Evolutionary conservation across 768 basidiomycete genomes (phyloP).

Genomic region (Calocera cornea): DNA sequence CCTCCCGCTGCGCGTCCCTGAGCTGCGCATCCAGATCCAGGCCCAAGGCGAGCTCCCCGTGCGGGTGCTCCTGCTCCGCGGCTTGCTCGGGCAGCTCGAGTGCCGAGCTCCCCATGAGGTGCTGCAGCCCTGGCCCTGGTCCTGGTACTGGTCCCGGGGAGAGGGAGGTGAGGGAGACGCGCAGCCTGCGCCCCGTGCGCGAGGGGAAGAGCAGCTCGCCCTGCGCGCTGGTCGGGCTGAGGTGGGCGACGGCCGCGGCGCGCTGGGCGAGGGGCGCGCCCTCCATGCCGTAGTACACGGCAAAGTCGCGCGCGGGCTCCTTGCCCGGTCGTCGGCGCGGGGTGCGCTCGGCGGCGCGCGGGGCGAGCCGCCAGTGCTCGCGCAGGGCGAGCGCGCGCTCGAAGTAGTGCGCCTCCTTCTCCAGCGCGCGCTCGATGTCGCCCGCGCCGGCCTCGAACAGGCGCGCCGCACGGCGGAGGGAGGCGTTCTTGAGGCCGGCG

Average conservation of each 20-base stretch:
- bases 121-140: no score
- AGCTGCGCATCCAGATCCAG: not conserved
- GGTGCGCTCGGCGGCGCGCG: not conserved
- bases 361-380: not conserved
- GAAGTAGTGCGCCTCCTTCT: not conserved
- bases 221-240: not conserved
- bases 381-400: not conserved
- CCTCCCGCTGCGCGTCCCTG: not conserved
- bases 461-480: not conserved
- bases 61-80: not conserved
- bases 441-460: not conserved
- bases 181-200: not conserved
- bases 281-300: not conserved
- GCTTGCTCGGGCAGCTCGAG: not conserved
- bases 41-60: no score
- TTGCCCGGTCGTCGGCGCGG: not conserved
- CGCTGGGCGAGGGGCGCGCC: not conserved
- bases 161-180: not conserved
- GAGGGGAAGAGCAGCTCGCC: conserved; percentile 1
- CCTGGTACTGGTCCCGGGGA: not conserved
- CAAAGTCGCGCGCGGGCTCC: not conserved
- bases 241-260: not conserved
- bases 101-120: not conserved
- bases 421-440: not conserved
- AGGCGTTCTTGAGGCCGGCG: not conserved